A percentile compares a stretch with the other conserved stretches of the same genome.
phyloP scores from a whole-genome alignment of 2,329 filamentous ascomycete species.

The Colletotrichum gloeosporioides region DNA sequence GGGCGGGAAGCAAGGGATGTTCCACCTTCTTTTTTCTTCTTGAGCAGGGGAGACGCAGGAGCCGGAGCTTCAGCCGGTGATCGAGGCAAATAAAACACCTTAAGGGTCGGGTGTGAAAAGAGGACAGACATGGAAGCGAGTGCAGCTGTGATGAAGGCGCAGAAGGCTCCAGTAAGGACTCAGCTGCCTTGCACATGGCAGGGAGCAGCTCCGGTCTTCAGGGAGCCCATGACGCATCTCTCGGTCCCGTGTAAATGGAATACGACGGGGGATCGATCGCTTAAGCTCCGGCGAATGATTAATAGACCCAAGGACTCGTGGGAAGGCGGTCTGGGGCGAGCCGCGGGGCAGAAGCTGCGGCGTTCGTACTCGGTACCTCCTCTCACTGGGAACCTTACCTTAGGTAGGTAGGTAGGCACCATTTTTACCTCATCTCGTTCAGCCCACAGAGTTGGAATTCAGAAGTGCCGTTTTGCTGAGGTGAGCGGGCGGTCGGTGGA shows the following conservation, averaged over 20 bases:
- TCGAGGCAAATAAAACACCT: neutral
- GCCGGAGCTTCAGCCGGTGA: neutral
- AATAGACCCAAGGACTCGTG: neutral
- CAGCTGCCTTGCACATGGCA: neutral
- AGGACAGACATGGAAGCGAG: neutral
- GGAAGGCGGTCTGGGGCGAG: neutral
- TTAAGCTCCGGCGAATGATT: neutral
- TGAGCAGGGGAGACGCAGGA: neutral
- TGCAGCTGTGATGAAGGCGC: neutral
- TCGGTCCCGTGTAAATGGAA: slow-evolving; percentile 9
- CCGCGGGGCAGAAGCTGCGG: neutral
- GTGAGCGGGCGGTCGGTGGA: neutral
- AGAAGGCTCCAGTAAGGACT: neutral
- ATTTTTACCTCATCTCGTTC: neutral
- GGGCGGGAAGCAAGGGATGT: neutral
- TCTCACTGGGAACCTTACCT: neutral
- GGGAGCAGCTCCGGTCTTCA: neutral
- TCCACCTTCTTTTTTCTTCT: neutral
- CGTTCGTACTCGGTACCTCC: neutral
- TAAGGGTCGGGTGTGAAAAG: neutral
- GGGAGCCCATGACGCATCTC: slow-evolving; percentile 18
- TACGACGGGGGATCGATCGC: neutral
- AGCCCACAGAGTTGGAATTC: too few species aligned
- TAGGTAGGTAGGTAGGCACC: neutral
- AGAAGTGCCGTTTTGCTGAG: neutral